phyloP scores from a whole-genome alignment of 768 basidiomycete genomes.

The Pisolithus orientalis region DNA sequence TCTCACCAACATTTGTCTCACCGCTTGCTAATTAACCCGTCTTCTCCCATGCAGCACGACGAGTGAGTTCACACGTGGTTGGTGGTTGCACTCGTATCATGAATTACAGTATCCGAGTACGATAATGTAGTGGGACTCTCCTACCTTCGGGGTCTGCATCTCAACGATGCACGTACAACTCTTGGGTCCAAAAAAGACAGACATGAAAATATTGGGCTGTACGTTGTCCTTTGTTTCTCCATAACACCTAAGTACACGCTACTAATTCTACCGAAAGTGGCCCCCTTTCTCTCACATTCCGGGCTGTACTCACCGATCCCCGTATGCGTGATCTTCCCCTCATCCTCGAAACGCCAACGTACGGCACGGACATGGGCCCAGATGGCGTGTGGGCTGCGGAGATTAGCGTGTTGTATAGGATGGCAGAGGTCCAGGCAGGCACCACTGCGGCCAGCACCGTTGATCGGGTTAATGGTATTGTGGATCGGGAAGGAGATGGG shows the following conservation, averaged over 20 bases:
- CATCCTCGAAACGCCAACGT: constrained; percentile 75
- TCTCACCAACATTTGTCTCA: not conserved
- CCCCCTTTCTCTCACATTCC: constrained; percentile 62
- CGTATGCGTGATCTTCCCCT: constrained; percentile 68
- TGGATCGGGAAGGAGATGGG: not conserved
- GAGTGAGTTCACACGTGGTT: constrained; percentile 11
- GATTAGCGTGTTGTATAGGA: constrained; percentile 50
- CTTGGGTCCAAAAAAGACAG: constrained; percentile 65
- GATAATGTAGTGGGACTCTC: constrained; percentile 60
- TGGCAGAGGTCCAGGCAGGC: constrained; percentile 22
- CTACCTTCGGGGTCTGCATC: constrained; percentile 78
- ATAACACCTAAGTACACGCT: not conserved
- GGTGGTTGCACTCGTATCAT: not conserved
- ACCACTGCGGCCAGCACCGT: not conserved
- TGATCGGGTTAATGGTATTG: not conserved
- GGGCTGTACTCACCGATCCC: constrained; percentile 59
- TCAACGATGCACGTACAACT: constrained; percentile 75
- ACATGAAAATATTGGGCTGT: constrained; percentile 84
- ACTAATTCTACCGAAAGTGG: constrained; percentile 40
- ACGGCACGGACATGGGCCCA: constrained; percentile 35
- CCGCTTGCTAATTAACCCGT: not conserved
- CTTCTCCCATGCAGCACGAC: constrained; percentile 13
- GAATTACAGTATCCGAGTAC: constrained; percentile 50
- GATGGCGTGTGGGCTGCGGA: constrained; percentile 70
- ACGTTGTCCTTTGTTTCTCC: constrained; percentile 21